phyloP scores from a whole-genome alignment of 2,329 filamentous ascomycete species.

The Incumbomyces delicatus region DNA sequence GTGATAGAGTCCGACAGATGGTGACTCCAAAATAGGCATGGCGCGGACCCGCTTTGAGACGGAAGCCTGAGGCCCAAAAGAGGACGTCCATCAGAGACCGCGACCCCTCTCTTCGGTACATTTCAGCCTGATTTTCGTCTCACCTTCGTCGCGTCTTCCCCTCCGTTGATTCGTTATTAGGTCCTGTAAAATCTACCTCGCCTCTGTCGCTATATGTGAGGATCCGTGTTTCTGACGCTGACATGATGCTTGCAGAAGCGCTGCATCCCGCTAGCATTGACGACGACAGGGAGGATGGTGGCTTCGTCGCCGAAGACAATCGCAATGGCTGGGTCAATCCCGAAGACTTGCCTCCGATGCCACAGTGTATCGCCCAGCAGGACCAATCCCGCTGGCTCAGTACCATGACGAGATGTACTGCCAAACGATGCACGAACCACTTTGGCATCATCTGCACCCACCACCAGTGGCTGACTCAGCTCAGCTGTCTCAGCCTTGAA shows the following conservation, averaged over 20 bases:
- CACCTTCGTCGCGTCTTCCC: no score
- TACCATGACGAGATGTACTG: constrained; percentile 25
- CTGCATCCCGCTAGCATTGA: constrained; percentile 2
- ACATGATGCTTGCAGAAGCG: constrained; percentile 1
- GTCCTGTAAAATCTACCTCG: no score
- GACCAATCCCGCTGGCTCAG: constrained; percentile 24
- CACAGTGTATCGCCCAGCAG: constrained; percentile 28
- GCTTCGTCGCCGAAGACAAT: constrained; percentile 14
- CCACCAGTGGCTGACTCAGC: constrained; percentile 26
- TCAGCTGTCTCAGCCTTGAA: constrained; percentile 24
- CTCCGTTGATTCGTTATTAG: no score
- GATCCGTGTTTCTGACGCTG: constrained; percentile 2
- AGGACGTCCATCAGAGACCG: no score
- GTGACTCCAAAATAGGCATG: no score
- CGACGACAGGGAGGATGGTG: no score
- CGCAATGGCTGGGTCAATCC: constrained; percentile 26
- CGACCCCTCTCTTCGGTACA: no score
- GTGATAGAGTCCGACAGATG: no score
- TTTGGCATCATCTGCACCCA: constrained; percentile 26
- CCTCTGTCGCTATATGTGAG: no score
- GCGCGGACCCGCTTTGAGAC: no score
- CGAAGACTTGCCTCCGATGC: constrained; percentile 26
- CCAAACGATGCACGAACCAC: constrained; percentile 23
- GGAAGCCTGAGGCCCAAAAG: no score
- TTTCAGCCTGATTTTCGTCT: no score